Evolutionary conservation across 1,284 basidiomycete genomes (phyloP).

Genomic region (Mycena citricolor): DNA sequence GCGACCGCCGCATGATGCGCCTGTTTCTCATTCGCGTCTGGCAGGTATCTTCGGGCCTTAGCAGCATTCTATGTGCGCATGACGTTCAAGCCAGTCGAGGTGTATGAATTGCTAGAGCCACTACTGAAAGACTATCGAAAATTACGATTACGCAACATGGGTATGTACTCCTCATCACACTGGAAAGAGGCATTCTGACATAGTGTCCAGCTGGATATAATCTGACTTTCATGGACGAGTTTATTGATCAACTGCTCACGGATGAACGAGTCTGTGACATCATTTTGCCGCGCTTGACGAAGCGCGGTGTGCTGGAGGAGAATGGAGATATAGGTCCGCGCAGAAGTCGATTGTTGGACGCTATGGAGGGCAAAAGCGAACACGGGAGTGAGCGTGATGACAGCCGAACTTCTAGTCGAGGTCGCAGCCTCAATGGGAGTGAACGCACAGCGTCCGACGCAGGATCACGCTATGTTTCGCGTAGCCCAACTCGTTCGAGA

Average conservation of each 20-base stretch:
- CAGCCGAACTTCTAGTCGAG: conserved; percentile 36
- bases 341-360: conserved; percentile 78
- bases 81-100: conserved; percentile 87
- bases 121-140: conserved; percentile 93
- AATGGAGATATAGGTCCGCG: conserved; percentile 85
- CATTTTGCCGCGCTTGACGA: conserved; percentile 88
- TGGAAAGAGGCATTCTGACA: no score
- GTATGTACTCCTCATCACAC: conserved; percentile 45
- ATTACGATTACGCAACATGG: conserved; percentile 76
- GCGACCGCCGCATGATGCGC: not conserved
- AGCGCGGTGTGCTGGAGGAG: conserved; percentile 87
- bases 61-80: conserved; percentile 95
- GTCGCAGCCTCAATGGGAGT: conserved; percentile 29
- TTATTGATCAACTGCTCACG: conserved; percentile 80
- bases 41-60: conserved; percentile 89
- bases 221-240: conserved; percentile 91
- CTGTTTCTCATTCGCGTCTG: not conserved
- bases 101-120: conserved; percentile 93
- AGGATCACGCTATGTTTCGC: conserved; percentile 60
- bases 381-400: conserved; percentile 39
- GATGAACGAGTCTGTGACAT: conserved; percentile 96
- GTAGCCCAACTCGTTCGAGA: conserved; percentile 55
- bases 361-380: conserved; percentile 72
- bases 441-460: conserved; percentile 43
- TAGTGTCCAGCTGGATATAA: conserved; percentile 67